Conservation (phyloP, 352 stramenopile species). For the Pelagophyceae sp. region DNA sequence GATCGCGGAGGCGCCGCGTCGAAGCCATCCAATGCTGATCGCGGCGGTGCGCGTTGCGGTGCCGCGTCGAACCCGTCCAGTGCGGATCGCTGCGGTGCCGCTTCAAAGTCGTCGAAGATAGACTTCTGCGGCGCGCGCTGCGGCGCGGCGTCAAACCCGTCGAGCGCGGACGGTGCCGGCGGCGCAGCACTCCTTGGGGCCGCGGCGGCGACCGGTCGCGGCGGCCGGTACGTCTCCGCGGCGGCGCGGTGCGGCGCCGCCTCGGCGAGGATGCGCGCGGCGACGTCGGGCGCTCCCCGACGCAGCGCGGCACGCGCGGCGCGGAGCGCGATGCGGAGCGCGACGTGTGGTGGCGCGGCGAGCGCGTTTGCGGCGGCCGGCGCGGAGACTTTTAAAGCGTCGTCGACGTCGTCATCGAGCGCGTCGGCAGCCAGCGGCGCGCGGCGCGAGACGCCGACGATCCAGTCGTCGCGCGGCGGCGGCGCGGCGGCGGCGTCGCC, state of each 20-base stretch:
- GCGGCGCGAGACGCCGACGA: too few species aligned
- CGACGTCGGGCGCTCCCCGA: neutral
- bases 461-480: too few species aligned
- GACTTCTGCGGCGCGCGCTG: neutral
- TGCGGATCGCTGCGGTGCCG: conserved; percentile 11
- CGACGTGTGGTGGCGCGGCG: too few species aligned
- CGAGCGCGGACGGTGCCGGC: neutral
- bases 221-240: too few species aligned
- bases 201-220: too few species aligned
- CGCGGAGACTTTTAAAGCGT: too few species aligned
- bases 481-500: neutral
- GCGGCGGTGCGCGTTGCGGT: conserved; percentile 10
- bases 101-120: conserved; percentile 1
- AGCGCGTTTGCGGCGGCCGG: too few species aligned
- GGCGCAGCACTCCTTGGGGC: too few species aligned
- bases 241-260: neutral
- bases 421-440: too few species aligned
- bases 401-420: too few species aligned
- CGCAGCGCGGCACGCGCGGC: neutral
- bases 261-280: neutral
- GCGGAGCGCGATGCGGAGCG: neutral
- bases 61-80: conserved; percentile 5
- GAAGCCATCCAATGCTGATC: neutral
- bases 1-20: neutral
- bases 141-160: neutral